Conservation (phyloP, 106 monocot genomes). For the Agapanthus africanus region DNA sequence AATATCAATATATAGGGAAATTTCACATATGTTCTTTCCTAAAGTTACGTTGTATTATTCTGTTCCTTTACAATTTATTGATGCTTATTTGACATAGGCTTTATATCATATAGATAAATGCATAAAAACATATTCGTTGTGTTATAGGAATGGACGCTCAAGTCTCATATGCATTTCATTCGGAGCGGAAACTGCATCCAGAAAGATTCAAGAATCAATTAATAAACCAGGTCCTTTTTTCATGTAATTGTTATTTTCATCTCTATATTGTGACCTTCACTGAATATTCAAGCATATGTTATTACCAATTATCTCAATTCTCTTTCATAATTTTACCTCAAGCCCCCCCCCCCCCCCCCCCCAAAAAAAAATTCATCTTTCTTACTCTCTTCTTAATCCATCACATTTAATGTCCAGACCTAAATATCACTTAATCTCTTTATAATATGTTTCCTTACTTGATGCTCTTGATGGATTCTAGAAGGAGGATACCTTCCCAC, state of each 20-base stretch:
- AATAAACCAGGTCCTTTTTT: conserved; percentile 43
- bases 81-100: background rate
- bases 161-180: conserved; percentile 79
- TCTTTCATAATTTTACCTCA: background rate
- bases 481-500: background rate
- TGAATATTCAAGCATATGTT: background rate
- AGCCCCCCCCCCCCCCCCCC: background rate
- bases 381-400: no score
- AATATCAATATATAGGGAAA: background rate
- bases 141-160: conserved; percentile 70
- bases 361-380: no score
- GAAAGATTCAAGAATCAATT: conserved; percentile 79
- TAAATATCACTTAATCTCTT: no score
- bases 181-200: conserved; percentile 64
- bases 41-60: background rate
- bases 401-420: no score
- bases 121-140: background rate
- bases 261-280: background rate
- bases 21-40: background rate
- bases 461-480: no score
- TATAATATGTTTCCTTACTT: no score
- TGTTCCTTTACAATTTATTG: background rate
- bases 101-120: background rate
- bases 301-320: background rate
- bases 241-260: background rate